Evolutionary conservation across 2,329 filamentous ascomycete genomes (phyloP), one percentile per base, ranked within the genome.

Genomic region (Aspergillus bombycis): DNA sequence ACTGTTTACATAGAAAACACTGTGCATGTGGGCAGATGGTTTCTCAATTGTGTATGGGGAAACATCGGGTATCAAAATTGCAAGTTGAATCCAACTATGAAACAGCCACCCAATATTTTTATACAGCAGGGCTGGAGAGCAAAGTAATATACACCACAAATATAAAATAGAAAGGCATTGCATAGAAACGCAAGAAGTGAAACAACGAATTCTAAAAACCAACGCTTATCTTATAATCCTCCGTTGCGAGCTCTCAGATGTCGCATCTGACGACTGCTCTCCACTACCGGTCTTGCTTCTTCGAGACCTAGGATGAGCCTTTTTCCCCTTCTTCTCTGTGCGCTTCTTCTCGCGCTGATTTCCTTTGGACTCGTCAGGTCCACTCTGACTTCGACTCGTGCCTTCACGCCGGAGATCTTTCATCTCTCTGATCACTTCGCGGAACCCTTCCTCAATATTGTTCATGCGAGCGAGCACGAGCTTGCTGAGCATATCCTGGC

Each of bases 401-500:
- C 76, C 66, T 76, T 77, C 77, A 82, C 86, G 75, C 86, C 79
- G 66, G 26, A 80, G 69, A 58, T 88, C 87, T 65, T 91, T 88
- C 75, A 96, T 89, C 76, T 95, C 92, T 66, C 87, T 88, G 62
- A 93, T 86, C n/a, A 96, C 89, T 64, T 97, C 92, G 2, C 91
- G 86, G 76, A 98, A 94, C 16, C 93, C 91, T 78, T 96, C 93
- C 75, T 98, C 94, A 2, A 98, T 84, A 9, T 91, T 94, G 76
- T 95, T 95, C 93, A 97, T 97, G 38, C 93, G 85, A 10, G 93
- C 92, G 53, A 97, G 82, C 78, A 97, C 91, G 53, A 97, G 85
- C 61, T 92, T 87, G 69, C 89, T 86, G 73, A 91, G 89, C 85
- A 94, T 91, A 46, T 91, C 86, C 72, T 92, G 90, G 76, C 86